Evolutionary conservation across 2,329 filamentous ascomycete species (phyloP), one percentile per base, ranked within the genome.

Genomic region (Ophiostoma pallidulum): DNA sequence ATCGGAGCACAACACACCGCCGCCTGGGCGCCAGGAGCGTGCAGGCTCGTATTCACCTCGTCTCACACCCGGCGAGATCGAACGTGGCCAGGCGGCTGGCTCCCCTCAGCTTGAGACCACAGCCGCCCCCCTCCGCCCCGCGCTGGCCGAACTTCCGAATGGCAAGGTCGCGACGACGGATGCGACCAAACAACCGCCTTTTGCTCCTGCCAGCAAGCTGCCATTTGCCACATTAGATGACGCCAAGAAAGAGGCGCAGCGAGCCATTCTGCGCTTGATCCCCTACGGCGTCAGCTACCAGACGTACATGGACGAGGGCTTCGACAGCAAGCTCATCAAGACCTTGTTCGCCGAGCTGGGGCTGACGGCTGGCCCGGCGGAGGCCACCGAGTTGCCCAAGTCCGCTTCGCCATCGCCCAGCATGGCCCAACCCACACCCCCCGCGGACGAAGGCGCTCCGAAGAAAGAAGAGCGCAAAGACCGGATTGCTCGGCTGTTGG

Each of bases 401-500:
- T 19, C 52, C 38, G 12, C 32, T 20, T 36, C 40, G 46, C 18
- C 52, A 8, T n/a, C n/a, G 39, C 28, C 8, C 35, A 40, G 7
- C 14, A 18, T 19, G 8, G 7, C 31, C 5, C n/a, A 38, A 20
- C 8, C 31, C 3, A 10, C 39, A 10, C 13, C 35, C 4, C 8
- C 16, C 4, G 29, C 7, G 8, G 26, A 32, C 41, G 32, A 33
- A n/a, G 16, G 31, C 18, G 41, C 31, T 1, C 31, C 50, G 1
- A 51, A 54, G 19, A 39, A 49, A n/a, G 71, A 84, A 53, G 80
- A 85, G 58, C 75, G 86, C 19, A 86, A 86, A 56, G 84, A 88
- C 54, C 78, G 86, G 36, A 86, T 91, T 51, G 84, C 85, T 4
- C 78, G 82, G 41, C 73, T 89, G 47, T 71, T 89, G 47, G 85